phyloP scores from a whole-genome alignment of 768 basidiomycete species.

The Tephrocybe sp. region DNA sequence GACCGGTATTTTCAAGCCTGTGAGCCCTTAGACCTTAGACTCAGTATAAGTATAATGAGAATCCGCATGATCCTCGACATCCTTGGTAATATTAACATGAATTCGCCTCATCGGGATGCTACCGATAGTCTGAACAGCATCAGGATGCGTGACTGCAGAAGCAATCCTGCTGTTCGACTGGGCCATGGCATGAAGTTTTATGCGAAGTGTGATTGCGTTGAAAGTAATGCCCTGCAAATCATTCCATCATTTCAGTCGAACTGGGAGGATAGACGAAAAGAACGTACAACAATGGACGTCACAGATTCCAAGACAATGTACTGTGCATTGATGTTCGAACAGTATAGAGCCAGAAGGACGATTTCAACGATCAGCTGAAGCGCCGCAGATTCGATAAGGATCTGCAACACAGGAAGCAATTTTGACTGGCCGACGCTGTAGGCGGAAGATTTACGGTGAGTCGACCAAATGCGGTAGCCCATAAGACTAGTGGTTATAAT shows the following conservation, averaged over 20 bases:
- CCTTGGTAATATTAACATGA: constrained; percentile 9
- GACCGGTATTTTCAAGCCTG: not conserved
- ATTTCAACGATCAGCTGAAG: constrained; percentile 12
- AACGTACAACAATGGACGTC: constrained; percentile 9
- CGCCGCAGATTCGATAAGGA: constrained; percentile 12
- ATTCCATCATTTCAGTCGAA: not conserved
- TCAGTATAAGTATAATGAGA: not conserved
- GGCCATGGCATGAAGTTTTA: constrained; percentile 4
- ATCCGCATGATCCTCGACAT: constrained; percentile 8
- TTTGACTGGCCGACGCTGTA: not conserved
- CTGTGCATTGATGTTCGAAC: constrained; percentile 9
- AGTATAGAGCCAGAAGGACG: constrained; percentile 11
- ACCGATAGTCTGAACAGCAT: constrained; percentile 11
- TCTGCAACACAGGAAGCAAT: constrained; percentile 5
- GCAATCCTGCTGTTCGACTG: not conserved
- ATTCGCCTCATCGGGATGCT: constrained; percentile 9
- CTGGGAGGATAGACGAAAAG: not conserved
- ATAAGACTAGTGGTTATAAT: constrained; percentile 12
- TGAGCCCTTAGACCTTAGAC: not conserved
- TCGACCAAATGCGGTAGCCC: constrained; percentile 7
- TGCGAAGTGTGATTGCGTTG: constrained; percentile 11
- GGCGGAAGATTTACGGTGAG: constrained; percentile 1
- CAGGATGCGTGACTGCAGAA: constrained; percentile 2
- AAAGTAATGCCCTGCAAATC: constrained; percentile 9
- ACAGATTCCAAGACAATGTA: constrained; percentile 12